phyloP scores from a whole-genome alignment of 2,329 filamentous ascomycete genomes.

The Claviceps humidiphila region DNA sequence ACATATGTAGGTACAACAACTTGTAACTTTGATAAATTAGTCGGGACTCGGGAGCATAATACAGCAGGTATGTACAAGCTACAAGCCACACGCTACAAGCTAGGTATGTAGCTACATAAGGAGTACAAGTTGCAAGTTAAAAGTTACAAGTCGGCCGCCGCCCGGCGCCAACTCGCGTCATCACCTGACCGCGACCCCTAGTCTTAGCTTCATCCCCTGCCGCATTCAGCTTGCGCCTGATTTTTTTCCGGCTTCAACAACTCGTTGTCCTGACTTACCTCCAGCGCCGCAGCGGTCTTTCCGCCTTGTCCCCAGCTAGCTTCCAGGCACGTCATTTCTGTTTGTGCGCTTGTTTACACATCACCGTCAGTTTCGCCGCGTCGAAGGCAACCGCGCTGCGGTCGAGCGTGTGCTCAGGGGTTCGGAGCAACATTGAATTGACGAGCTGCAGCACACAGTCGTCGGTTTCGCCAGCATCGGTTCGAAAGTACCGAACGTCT shows the following conservation, averaged over 20 bases:
- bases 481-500: neutral
- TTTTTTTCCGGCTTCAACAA: neutral
- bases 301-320: neutral
- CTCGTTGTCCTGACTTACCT: neutral
- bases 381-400: no score
- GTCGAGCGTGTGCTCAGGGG: neutral
- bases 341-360: neutral
- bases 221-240: neutral
- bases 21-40: no score
- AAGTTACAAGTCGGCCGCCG: no score
- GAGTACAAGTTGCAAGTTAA: no score
- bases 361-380: neutral
- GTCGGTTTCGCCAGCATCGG: neutral
- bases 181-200: conserved; percentile 7
- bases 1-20: no score
- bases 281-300: neutral
- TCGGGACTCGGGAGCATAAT: no score
- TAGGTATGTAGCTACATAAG: no score
- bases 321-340: neutral
- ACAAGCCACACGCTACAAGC: no score
- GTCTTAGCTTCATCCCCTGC: neutral
- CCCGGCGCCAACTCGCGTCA: neutral
- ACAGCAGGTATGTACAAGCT: no score
- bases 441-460: conserved; percentile 1
- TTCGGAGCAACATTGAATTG: neutral